These are phyloP conservation scores for Trypanosoma platydactyli DNA, from an alignment of 208 protist species.

Conservation along the genomic window DNA sequence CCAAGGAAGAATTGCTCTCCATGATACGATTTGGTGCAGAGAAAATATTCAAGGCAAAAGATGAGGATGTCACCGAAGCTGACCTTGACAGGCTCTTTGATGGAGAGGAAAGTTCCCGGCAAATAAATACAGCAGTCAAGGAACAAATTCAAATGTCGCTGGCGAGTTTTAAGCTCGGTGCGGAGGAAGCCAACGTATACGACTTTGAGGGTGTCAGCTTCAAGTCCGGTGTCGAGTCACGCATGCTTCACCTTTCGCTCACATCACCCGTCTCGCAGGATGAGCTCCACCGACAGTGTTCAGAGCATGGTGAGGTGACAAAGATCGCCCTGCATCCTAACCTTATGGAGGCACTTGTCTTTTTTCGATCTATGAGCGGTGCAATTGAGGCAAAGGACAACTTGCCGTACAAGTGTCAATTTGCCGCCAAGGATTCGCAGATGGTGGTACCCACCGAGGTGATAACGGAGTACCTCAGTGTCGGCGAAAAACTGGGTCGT, in stretches of 20 bases:
- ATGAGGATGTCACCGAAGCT: conserved; percentile 94
- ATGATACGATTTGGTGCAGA: conserved; percentile 99
- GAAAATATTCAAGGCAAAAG: conserved; percentile 94
- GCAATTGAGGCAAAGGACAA: conserved; percentile 81
- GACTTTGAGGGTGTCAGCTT: conserved; percentile 96
- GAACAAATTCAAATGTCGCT: conserved; percentile 89
- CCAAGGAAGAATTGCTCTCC: conserved; percentile 94
- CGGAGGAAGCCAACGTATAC: conserved; percentile 94
- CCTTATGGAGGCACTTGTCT: conserved; percentile 80
- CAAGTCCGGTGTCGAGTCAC: conserved; percentile 64
- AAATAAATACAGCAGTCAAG: conserved; percentile 84
- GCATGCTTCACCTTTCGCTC: conserved; percentile 73
- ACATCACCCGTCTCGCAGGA: conserved; percentile 51
- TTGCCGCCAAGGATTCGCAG: conserved; percentile 57
- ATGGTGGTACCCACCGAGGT: conserved; percentile 82
- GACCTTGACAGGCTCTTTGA: conserved; percentile 97
- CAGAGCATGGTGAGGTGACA: conserved; percentile 66
- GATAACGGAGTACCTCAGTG: conserved; percentile 66
- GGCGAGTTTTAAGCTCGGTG: conserved; percentile 91
- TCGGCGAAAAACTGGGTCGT: conserved; percentile 80
- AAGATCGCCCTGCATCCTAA: conserved; percentile 84
- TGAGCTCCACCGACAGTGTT: conserved; percentile 70
- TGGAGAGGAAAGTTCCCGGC: conserved; percentile 79
- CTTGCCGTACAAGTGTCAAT: conserved; percentile 64
- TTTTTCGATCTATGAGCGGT: conserved; percentile 70